A percentile compares a stretch with the other conserved stretches of the same genome.
These are phyloP conservation scores for Malbranchea cinnamomea DNA, from an alignment of 2,329 filamentous ascomycete species.

Conservation along the genomic window DNA sequence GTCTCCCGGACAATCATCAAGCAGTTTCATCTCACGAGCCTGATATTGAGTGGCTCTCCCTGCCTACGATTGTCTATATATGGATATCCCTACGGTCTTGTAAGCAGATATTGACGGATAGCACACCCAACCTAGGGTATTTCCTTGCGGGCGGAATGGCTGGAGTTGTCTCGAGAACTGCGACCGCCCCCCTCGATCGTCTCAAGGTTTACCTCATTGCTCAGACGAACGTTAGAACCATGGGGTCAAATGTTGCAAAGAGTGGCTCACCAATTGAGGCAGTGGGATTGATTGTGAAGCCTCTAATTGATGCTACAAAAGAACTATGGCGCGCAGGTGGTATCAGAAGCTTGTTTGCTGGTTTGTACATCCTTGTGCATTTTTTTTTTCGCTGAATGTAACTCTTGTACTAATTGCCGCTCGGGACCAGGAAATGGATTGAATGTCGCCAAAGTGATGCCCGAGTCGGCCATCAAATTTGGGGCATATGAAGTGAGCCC, in stretches of 20 bases:
- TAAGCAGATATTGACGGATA: constrained; percentile 32
- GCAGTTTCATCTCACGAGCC: constrained; percentile 12
- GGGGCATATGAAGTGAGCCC: constrained; percentile 68
- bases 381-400: not conserved
- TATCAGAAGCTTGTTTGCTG: constrained; percentile 79
- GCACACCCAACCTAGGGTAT: constrained; percentile 56
- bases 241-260: constrained; percentile 51
- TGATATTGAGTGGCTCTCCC: constrained; percentile 28
- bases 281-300: constrained; percentile 49
- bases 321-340: constrained; percentile 79
- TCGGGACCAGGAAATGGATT: constrained; percentile 86
- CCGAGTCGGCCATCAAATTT: constrained; percentile 96
- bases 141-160: constrained; percentile 91
- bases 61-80: constrained; percentile 28
- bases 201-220: constrained; percentile 96
- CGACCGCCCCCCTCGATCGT: constrained; percentile 89
- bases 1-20: too few species aligned
- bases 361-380: constrained; percentile 35
- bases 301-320: constrained; percentile 56
- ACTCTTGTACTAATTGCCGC: too few species aligned
- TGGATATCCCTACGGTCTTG: constrained; percentile 29
- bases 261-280: constrained; percentile 52
- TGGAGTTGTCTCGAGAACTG: constrained; percentile 86
- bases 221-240: constrained; percentile 52
- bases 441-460: constrained; percentile 97